Conservation (phyloP, 2,329 filamentous ascomycete species). For the Trichophyton benhamiae region DNA sequence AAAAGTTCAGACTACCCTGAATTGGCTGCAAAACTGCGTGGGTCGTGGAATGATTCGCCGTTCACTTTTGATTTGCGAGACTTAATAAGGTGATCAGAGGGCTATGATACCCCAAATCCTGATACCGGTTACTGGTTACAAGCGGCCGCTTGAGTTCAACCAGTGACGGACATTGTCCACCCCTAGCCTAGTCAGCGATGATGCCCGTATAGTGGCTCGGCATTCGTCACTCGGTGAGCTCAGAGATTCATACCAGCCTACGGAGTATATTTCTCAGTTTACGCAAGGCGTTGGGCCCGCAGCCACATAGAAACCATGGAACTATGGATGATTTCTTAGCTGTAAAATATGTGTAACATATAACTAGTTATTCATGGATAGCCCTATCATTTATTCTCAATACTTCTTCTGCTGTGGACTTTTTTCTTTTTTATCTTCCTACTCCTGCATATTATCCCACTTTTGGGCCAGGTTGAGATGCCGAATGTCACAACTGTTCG, state of each 20-base stretch:
- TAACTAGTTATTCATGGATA: neutral
- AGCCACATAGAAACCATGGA: neutral
- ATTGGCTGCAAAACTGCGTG: constrained; percentile 44
- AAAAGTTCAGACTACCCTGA: constrained; percentile 27
- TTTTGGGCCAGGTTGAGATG: neutral
- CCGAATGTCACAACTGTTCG: neutral
- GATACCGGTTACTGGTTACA: neutral
- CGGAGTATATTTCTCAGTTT: neutral
- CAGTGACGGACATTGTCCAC: neutral
- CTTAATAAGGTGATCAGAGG: neutral
- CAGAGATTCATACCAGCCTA: neutral
- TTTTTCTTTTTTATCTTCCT: neutral
- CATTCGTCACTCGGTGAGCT: neutral
- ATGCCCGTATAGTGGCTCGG: neutral
- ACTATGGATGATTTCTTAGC: neutral
- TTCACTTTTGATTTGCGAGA: neutral
- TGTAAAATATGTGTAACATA: neutral
- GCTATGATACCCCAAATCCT: neutral
- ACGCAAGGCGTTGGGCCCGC: neutral
- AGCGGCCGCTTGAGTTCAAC: neutral
- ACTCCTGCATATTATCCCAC: neutral
- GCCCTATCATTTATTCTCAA: neutral
- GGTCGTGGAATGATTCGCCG: constrained; percentile 46
- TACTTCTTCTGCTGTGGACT: neutral
- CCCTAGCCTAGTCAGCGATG: neutral